Conservation (phyloP, 2,329 filamentous ascomycete genomes). For the Epichloe hybrida region DNA sequence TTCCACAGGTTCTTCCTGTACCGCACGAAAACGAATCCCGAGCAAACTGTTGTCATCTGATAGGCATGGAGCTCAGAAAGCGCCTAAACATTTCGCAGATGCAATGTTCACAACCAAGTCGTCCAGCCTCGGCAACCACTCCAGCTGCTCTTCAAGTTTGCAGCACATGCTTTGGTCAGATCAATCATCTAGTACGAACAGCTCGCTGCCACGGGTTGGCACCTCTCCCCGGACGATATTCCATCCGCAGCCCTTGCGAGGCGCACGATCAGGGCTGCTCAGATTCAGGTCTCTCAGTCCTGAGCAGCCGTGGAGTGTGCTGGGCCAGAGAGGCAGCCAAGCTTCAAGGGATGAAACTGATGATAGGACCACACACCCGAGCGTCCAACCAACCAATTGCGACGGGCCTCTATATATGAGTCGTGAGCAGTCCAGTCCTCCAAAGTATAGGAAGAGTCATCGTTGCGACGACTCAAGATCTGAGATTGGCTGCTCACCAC, state of each 20-base stretch:
- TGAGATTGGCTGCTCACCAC: not conserved
- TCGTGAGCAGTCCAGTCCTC: not conserved
- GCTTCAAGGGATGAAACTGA: not conserved
- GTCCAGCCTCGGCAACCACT: slow-evolving; percentile 4
- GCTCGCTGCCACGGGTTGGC: slow-evolving; percentile 1
- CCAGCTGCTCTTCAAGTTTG: slow-evolving; percentile 2
- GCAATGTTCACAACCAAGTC: not conserved
- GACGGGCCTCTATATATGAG: not conserved
- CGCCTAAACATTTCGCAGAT: not conserved
- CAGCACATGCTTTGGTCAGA: slow-evolving; percentile 3
- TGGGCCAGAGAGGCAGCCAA: slow-evolving; percentile 1
- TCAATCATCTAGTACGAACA: slow-evolving; percentile 5
- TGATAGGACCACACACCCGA: not conserved
- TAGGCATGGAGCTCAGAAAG: not conserved
- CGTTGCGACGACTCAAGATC: not conserved
- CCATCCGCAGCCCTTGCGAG: slow-evolving; percentile 15
- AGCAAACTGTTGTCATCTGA: not conserved
- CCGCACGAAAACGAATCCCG: not conserved
- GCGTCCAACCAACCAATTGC: not conserved
- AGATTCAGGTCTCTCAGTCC: not conserved
- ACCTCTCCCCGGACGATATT: slow-evolving; percentile 2
- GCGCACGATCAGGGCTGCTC: slow-evolving; percentile 2
- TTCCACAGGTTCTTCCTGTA: not conserved
- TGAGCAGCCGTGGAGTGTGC: not conserved
- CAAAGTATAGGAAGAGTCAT: not conserved